Percentiles rank a stretch among this genome's conserved stretches.
phyloP scores from a whole-genome alignment of 1,284 basidiomycete species.

The Trichosporon sp. region DNA sequence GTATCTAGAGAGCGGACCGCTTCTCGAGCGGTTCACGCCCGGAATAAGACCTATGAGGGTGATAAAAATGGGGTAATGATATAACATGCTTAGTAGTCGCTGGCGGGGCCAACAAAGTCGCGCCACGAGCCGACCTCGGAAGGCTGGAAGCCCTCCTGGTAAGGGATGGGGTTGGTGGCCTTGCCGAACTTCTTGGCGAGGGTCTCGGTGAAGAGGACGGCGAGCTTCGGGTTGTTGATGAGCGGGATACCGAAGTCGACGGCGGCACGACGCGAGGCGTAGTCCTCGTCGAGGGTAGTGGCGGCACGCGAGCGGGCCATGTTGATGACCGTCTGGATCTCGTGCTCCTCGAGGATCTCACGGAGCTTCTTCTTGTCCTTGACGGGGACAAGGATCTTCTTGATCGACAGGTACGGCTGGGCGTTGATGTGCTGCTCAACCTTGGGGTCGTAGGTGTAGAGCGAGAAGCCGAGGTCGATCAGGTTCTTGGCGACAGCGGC shows the following conservation, averaged over 20 bases:
- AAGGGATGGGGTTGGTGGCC: slow-evolving; percentile 72
- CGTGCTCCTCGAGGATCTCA: slow-evolving; percentile 78
- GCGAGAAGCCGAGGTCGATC: slow-evolving; percentile 98
- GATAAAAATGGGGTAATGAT: slow-evolving; percentile 10
- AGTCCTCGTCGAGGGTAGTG: slow-evolving; percentile 87
- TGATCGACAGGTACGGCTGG: slow-evolving; percentile 71
- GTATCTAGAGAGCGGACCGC: slow-evolving; percentile 24
- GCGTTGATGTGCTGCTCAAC: slow-evolving; percentile 84
- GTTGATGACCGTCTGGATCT: slow-evolving; percentile 95
- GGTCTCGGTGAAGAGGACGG: slow-evolving; percentile 87
- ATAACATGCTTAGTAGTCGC: slow-evolving; percentile 35
- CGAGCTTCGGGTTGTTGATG: slow-evolving; percentile 87
- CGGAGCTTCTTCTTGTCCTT: slow-evolving; percentile 95
- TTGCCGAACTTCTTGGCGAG: slow-evolving; percentile 83
- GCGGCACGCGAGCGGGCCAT: slow-evolving; percentile 79
- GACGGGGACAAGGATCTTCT: slow-evolving; percentile 94
- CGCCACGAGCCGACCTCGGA: slow-evolving; percentile 89
- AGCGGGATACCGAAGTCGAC: slow-evolving; percentile 84
- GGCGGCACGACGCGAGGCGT: slow-evolving; percentile 88
- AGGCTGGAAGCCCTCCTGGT: slow-evolving; percentile 88
- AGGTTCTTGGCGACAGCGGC: slow-evolving; percentile 76
- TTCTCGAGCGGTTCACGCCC: background rate
- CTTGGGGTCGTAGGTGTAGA: slow-evolving; percentile 71
- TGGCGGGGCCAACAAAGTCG: slow-evolving; percentile 70
- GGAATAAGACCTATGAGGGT: slow-evolving; percentile 14